Evolutionary conservation across 2,329 filamentous ascomycete species (phyloP).

Genomic region (Aspergillus floridensis): DNA sequence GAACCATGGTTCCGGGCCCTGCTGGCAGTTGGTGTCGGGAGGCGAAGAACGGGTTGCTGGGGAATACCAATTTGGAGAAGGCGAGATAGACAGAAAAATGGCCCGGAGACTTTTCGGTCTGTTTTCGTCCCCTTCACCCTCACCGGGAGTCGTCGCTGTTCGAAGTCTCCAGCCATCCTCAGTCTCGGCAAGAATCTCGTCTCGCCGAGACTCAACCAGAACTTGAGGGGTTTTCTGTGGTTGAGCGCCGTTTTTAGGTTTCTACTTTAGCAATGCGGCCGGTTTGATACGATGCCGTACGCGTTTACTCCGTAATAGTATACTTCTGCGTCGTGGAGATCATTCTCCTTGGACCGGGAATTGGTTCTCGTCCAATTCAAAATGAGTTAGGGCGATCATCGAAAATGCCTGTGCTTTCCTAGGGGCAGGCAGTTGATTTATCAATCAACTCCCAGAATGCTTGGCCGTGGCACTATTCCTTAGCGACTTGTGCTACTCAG

Average conservation of each 20-base stretch:
- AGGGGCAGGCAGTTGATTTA: not conserved
- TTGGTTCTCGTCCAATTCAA: not conserved
- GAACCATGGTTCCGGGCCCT: constrained; percentile 1
- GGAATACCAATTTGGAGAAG: not conserved
- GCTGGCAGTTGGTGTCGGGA: not conserved
- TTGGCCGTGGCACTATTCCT: not conserved
- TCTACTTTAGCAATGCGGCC: not conserved
- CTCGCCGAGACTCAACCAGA: not conserved
- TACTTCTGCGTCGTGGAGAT: not conserved
- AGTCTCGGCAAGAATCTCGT: not conserved
- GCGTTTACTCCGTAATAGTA: not conserved
- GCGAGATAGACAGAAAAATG: not conserved
- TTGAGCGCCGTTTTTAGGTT: not conserved
- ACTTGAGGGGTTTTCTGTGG: not conserved
- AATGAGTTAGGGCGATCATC: constrained; percentile 2
- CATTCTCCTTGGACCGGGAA: not conserved
- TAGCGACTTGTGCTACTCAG: not conserved
- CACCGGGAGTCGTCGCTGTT: not conserved
- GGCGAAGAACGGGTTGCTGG: not conserved
- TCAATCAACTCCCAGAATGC: constrained; percentile 2
- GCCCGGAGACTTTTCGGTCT: not conserved
- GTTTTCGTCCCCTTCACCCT: not conserved
- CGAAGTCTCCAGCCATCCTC: not conserved
- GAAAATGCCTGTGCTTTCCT: not conserved
- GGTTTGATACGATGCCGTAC: not conserved